These are phyloP conservation scores for Hygrophoropsis aurantiaca DNA, from an alignment of 768 basidiomycete genomes.

Conservation along the genomic window DNA sequence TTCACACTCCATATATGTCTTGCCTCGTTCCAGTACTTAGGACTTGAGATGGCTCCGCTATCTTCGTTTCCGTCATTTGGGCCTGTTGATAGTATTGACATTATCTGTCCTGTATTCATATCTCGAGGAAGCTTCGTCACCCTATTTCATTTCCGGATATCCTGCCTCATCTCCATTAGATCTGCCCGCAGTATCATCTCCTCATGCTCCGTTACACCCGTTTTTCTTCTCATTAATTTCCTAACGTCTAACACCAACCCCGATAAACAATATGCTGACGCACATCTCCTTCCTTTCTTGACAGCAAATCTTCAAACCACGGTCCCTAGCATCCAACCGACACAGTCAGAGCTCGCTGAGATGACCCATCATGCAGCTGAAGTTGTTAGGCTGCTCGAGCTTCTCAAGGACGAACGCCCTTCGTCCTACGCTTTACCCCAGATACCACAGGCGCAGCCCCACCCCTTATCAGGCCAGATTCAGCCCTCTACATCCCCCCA, in stretches of 20 bases:
- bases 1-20: too few relatives aligned
- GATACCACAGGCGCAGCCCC: slow-evolving; percentile 9
- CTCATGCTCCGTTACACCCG: not conserved
- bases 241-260: not conserved
- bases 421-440: slow-evolving; percentile 14
- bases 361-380: slow-evolving; percentile 67
- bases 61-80: not conserved
- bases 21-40: too few relatives aligned
- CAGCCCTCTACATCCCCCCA: slow-evolving; percentile 15
- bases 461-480: slow-evolving; percentile 8
- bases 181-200: not conserved
- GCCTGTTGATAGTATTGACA: not conserved
- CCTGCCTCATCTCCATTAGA: too few relatives aligned
- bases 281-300: not conserved
- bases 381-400: slow-evolving; percentile 68
- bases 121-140: too few relatives aligned
- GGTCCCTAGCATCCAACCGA: slow-evolving; percentile 51
- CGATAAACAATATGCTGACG: not conserved
- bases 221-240: not conserved
- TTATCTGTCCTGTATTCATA: too few relatives aligned
- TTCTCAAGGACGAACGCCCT: slow-evolving; percentile 11
- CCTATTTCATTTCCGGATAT: too few relatives aligned
- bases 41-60: too few relatives aligned
- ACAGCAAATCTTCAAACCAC: slow-evolving; percentile 40
- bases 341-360: slow-evolving; percentile 56